phyloP scores from a whole-genome alignment of 352 stramenopile species.

The Lagenidium sp. region DNA sequence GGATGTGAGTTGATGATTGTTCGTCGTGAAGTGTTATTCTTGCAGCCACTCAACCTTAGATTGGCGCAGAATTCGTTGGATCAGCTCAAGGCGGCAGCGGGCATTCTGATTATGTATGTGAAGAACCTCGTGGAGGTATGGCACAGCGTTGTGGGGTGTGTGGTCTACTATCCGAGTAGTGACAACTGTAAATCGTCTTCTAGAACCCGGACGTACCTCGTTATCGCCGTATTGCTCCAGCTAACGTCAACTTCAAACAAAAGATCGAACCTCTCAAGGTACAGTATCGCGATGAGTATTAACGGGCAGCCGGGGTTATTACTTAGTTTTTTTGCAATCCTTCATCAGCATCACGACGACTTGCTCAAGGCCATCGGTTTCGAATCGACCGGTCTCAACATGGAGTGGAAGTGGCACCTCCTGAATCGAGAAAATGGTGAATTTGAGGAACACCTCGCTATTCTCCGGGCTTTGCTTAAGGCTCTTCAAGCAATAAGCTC shows the following conservation, averaged over 20 bases:
- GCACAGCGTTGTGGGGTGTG: too few relatives aligned
- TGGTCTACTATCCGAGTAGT: too few relatives aligned
- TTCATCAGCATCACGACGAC: conserved; percentile 52
- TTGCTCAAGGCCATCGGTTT: conserved; percentile 75
- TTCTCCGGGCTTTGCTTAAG: conserved; percentile 50
- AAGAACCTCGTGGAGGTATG: conserved; percentile 78
- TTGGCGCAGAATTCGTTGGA: conserved; percentile 54
- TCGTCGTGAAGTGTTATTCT: background rate
- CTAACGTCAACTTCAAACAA: conserved; percentile 80
- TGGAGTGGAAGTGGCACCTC: conserved; percentile 81
- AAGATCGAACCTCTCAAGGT: conserved; percentile 79
- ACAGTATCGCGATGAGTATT: too few relatives aligned
- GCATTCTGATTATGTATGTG: conserved; percentile 81
- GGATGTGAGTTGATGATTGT: conserved; percentile 4
- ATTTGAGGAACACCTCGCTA: conserved; percentile 61
- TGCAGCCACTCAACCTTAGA: too few relatives aligned
- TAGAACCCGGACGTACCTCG: conserved; percentile 76
- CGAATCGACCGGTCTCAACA: conserved; percentile 56
- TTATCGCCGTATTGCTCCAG: conserved; percentile 66
- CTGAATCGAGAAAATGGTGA: conserved; percentile 41
- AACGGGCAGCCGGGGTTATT: too few relatives aligned
- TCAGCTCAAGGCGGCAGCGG: conserved; percentile 50
- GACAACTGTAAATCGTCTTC: background rate
- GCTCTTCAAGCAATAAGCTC: conserved; percentile 46
- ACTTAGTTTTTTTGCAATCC: background rate